phyloP scores from a whole-genome alignment of 805 yeast species.

The Yarrowia sp. region DNA sequence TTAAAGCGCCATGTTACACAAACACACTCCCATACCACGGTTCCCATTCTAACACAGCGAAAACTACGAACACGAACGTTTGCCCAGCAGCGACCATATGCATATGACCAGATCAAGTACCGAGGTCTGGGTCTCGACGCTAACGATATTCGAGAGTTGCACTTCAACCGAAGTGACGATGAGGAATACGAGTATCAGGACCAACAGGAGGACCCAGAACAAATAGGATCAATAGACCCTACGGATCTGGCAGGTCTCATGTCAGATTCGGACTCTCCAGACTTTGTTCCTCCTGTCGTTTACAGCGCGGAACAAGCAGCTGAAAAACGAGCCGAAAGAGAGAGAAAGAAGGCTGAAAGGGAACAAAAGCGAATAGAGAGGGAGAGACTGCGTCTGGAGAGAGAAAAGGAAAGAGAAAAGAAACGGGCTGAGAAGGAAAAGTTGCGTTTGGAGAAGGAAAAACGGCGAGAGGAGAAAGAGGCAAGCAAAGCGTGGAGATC shows the following conservation, averaged over 20 bases:
- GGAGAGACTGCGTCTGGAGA: slow-evolving; percentile 2
- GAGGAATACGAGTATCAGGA: slow-evolving; percentile 34
- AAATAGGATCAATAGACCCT: not conserved
- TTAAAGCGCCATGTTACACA: too few relatives aligned
- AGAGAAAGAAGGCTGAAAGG: slow-evolving; percentile 1
- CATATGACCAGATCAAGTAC: slow-evolving; percentile 14
- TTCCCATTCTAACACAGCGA: slow-evolving; percentile 10
- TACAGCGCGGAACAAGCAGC: slow-evolving; percentile 3
- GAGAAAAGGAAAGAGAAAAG: slow-evolving; percentile 11
- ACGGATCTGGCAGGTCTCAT: slow-evolving; percentile 19
- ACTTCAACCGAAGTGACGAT: slow-evolving; percentile 7
- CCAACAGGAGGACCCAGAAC: slow-evolving; percentile 20
- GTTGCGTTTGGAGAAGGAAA: slow-evolving; percentile 14
- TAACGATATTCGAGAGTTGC: slow-evolving; percentile 21
- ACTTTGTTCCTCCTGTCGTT: slow-evolving; percentile 7
- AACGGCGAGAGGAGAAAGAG: slow-evolving; percentile 2
- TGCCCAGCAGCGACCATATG: slow-evolving; percentile 20
- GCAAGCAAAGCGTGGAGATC: not conserved
- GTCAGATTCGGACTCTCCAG: slow-evolving; percentile 7
- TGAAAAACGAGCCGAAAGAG: slow-evolving; percentile 1
- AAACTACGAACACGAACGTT: slow-evolving; percentile 23
- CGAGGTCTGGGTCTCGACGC: slow-evolving; percentile 18
- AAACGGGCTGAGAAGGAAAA: slow-evolving; percentile 11
- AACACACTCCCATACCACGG: too few relatives aligned
- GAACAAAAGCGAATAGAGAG: slow-evolving; percentile 1